Evolutionary conservation across 768 basidiomycete species (phyloP).

Genomic region (Lactarius pseudohatsudake): DNA sequence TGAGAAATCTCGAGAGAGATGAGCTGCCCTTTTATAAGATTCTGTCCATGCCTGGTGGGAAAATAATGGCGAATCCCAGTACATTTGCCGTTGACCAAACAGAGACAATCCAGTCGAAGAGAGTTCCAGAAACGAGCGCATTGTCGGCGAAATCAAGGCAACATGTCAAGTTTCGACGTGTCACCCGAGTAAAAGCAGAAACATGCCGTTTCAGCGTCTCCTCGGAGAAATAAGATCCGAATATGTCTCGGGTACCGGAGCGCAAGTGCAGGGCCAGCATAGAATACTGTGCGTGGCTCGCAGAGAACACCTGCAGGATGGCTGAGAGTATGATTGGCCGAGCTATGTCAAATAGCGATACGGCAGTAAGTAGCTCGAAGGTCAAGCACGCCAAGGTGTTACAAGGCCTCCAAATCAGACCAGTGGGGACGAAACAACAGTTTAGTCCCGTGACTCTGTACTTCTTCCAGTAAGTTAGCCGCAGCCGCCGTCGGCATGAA

Average conservation of each 20-base stretch:
- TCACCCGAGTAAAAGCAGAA: neutral
- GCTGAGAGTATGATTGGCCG: neutral
- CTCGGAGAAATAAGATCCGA: neutral
- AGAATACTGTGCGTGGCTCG: neutral
- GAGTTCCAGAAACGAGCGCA: neutral
- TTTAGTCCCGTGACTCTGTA: neutral
- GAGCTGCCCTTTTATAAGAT: conserved; percentile 4
- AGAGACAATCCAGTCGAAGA: neutral
- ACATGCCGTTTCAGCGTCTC: neutral
- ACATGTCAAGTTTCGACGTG: neutral
- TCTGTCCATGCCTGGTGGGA: neutral
- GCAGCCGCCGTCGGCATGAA: neutral
- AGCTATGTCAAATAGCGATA: neutral
- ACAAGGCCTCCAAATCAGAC: neutral
- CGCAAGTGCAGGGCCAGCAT: neutral
- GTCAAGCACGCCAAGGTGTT: neutral
- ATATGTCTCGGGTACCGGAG: neutral
- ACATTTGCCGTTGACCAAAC: neutral
- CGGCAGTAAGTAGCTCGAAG: neutral
- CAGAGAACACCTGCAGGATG: neutral
- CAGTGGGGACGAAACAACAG: neutral
- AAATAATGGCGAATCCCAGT: neutral
- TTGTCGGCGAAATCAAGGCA: neutral
- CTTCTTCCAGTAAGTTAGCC: neutral
- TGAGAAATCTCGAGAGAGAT: neutral